A percentile compares a stretch with the other conserved stretches of the same genome.
These are phyloP conservation scores for Themeda triandra DNA, from an alignment of 176 grass and related monocot species.

Conservation along the genomic window DNA sequence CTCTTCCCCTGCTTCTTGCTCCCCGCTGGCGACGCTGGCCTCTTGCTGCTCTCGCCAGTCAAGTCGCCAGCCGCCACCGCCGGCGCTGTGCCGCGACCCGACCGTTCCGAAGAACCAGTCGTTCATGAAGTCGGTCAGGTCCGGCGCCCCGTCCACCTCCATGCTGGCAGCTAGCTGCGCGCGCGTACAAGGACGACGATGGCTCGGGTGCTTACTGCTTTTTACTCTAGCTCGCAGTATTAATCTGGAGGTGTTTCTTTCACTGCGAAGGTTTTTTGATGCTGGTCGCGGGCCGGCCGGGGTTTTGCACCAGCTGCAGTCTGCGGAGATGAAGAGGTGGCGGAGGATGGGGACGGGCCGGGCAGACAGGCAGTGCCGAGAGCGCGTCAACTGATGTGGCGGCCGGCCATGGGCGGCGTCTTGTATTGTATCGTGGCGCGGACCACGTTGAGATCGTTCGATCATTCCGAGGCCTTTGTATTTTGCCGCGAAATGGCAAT, in stretches of 20 bases:
- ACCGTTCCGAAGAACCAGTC: slow-evolving; percentile 80
- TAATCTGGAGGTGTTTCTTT: background rate
- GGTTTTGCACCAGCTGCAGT: background rate
- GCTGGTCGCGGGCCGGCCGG: background rate
- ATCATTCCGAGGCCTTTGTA: background rate
- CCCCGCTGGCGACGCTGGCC: background rate
- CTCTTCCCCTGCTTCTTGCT: slow-evolving; percentile 28
- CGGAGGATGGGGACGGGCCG: background rate
- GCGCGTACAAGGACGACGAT: background rate
- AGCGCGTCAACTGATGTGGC: background rate
- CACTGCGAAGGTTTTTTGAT: background rate
- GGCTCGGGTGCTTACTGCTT: background rate
- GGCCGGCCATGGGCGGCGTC: background rate
- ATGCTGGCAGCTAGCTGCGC: background rate
- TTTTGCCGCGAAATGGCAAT: background rate
- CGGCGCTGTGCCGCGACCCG: slow-evolving; percentile 8
- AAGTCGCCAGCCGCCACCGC: slow-evolving; percentile 32
- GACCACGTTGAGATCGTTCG: background rate
- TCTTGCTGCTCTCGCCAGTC: slow-evolving; percentile 30
- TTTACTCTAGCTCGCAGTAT: background rate
- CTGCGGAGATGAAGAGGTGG: background rate
- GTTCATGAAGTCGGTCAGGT: slow-evolving; percentile 75
- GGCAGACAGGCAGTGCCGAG: background rate
- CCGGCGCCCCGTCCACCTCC: slow-evolving; percentile 42
- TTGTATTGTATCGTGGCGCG: background rate